Evolutionary conservation across 2,329 filamentous ascomycete species (phyloP).

Genomic region (Coleophoma crateriformis): DNA sequence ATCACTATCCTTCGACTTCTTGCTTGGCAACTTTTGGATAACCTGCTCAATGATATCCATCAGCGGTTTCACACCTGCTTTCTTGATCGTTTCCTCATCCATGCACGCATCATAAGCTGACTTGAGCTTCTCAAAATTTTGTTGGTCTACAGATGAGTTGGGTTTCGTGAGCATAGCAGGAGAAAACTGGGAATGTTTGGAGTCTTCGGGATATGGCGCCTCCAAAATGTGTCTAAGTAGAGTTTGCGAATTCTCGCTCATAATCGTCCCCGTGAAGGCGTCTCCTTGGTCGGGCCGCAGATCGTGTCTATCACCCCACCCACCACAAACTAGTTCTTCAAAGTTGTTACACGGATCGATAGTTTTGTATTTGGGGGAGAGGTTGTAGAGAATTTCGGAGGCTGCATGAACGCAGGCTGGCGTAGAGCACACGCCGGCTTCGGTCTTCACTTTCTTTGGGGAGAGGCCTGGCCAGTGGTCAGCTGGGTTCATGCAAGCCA

Average conservation of each 20-base stretch:
- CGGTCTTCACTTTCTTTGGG: conserved; percentile 5
- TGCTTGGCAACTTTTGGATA: conserved; percentile 35
- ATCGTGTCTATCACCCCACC: conserved; percentile 59
- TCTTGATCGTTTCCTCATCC: conserved; percentile 51
- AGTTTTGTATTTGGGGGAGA: conserved; percentile 54
- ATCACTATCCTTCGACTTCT: conserved; percentile 21
- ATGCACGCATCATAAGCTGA: conserved; percentile 61
- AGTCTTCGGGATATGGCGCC: conserved; percentile 42
- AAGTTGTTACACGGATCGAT: conserved; percentile 68
- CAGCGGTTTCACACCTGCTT: conserved; percentile 50
- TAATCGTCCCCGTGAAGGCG: conserved; percentile 53
- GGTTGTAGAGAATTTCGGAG: conserved; percentile 55
- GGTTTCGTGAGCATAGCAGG: conserved; percentile 30
- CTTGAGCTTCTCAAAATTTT: conserved; percentile 64
- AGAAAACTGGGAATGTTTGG: conserved; percentile 43
- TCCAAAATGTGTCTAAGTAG: conserved; percentile 59
- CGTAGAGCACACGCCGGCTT: conserved; percentile 41
- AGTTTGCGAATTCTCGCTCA: conserved; percentile 54
- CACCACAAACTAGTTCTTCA: conserved; percentile 61
- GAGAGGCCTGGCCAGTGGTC: conserved; percentile 6
- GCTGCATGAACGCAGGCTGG: conserved; percentile 59
- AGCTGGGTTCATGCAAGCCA: no score
- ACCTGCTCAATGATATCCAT: conserved; percentile 48
- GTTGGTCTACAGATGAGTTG: conserved; percentile 42
- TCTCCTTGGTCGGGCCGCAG: conserved; percentile 58